Evolutionary conservation across 805 yeast genomes (phyloP).

Genomic region (Yarrowia keelungensis): DNA sequence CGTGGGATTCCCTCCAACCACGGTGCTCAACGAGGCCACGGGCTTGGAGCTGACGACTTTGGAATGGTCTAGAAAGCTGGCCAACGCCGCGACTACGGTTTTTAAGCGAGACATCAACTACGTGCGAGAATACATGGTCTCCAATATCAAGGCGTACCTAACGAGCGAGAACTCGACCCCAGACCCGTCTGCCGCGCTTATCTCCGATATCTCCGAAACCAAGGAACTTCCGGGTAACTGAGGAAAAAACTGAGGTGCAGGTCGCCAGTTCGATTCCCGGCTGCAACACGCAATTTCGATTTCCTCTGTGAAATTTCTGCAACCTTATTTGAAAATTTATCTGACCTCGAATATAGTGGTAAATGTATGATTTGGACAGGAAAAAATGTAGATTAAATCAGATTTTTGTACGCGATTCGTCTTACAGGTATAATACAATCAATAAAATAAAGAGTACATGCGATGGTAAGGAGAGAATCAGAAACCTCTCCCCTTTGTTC

Average conservation of each 20-base stretch:
- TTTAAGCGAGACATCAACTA: constrained; percentile 12
- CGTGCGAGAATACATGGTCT: constrained; percentile 8
- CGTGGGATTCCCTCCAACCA: constrained; percentile 16
- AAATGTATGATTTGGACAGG: too few species aligned
- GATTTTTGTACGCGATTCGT: too few species aligned
- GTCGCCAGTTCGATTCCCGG: too few species aligned
- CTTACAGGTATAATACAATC: constrained; percentile 25
- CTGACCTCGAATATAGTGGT: not conserved
- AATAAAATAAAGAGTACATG: constrained; percentile 39
- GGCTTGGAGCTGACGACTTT: constrained; percentile 20
- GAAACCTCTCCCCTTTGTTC: not conserved
- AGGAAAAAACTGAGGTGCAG: too few species aligned
- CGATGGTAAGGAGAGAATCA: not conserved
- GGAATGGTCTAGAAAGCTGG: constrained; percentile 25
- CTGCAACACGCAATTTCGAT: too few species aligned
- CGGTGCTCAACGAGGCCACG: constrained; percentile 33
- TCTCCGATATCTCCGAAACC: constrained; percentile 32
- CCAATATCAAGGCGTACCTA: constrained; percentile 10
- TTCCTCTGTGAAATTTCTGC: not conserved
- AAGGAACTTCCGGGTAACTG: constrained; percentile 35
- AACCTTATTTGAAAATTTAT: constrained; percentile 31
- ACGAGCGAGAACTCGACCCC: not conserved
- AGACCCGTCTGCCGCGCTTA: not conserved
- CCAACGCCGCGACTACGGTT: not conserved
- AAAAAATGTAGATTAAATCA: too few species aligned